Conservation (phyloP, 768 basidiomycete species). For the Boletus reticuloceps region DNA sequence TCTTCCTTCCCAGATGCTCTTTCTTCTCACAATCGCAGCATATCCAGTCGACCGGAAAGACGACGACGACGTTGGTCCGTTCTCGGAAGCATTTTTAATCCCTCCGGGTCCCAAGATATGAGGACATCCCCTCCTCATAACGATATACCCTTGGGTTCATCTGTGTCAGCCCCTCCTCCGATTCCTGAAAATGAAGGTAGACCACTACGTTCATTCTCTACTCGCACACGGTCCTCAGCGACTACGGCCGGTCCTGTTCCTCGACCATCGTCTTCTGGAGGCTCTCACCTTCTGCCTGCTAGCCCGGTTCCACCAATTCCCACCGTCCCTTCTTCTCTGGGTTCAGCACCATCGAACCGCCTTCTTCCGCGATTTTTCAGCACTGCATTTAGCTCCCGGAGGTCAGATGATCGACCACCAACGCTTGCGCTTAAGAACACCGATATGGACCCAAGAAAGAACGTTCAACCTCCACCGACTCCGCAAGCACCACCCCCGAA, state of each 20-base stretch:
- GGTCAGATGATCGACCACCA: conserved; percentile 54
- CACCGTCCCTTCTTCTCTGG: conserved; percentile 29
- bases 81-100: conserved; percentile 46
- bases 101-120: conserved; percentile 22
- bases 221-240: conserved; percentile 13
- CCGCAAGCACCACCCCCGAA: conserved; percentile 73
- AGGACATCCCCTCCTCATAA: conserved; percentile 27
- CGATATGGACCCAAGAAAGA: conserved; percentile 41
- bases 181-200: conserved; percentile 17
- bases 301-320: conserved; percentile 20
- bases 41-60: conserved; percentile 34
- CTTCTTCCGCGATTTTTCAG: conserved; percentile 72
- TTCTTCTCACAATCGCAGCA: conserved; percentile 31
- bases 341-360: conserved; percentile 47
- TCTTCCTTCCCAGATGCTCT: conserved; percentile 48
- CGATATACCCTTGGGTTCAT: conserved; percentile 17
- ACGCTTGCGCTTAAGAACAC: conserved; percentile 33
- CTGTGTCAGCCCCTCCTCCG: conserved; percentile 15
- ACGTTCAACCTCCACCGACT: conserved; percentile 32
- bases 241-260: conserved; percentile 10
- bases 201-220: conserved; percentile 29
- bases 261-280: conserved; percentile 37
- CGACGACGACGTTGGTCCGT: conserved; percentile 73
- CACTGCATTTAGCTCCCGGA: conserved; percentile 57
- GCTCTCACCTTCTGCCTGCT: conserved; percentile 23